A percentile compares a stretch with the other conserved stretches of the same genome.
phyloP scores from a whole-genome alignment of 2,329 filamentous ascomycete species.

The Coniochaeta sp. region DNA sequence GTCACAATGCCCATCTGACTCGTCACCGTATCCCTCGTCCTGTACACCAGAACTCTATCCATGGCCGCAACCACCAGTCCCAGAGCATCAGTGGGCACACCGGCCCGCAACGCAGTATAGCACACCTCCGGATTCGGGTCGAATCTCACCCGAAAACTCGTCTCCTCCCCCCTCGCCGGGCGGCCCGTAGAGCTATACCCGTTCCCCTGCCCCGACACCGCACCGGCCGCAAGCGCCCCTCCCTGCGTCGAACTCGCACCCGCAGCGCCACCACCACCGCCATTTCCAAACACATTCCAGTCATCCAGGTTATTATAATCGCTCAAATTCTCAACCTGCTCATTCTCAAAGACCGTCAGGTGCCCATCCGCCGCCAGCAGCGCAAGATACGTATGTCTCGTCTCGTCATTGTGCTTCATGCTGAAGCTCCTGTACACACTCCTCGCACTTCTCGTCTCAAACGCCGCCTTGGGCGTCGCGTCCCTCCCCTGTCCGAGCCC shows the following conservation, averaged over 20 bases:
- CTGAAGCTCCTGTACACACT: constrained; percentile 75
- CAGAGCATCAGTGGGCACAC: constrained; percentile 72
- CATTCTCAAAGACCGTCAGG: constrained; percentile 75
- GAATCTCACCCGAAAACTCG: constrained; percentile 77
- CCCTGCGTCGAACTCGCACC: neutral
- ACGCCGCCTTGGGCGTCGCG: constrained; percentile 35
- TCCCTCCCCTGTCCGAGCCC: constrained; percentile 9
- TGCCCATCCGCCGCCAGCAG: constrained; percentile 77
- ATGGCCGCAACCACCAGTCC: constrained; percentile 81
- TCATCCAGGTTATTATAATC: constrained; percentile 72
- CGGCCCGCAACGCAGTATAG: constrained; percentile 68
- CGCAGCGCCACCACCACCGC: neutral
- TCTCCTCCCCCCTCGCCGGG: constrained; percentile 75
- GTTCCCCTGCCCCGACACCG: neutral
- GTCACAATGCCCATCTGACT: constrained; percentile 40
- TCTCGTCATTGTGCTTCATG: constrained; percentile 74
- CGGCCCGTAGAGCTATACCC: constrained; percentile 15
- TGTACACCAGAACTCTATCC: constrained; percentile 74
- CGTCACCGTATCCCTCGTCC: constrained; percentile 57
- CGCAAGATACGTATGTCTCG: constrained; percentile 75
- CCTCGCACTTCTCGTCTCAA: constrained; percentile 49
- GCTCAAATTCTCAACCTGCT: constrained; percentile 71
- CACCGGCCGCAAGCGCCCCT: neutral
- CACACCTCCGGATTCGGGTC: constrained; percentile 81
- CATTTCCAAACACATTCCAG: constrained; percentile 51